A percentile compares a stretch with the other conserved stretches of the same genome.
These are phyloP conservation scores for Fraxinus pennsylvanica DNA, from an alignment of 257 asterid genomes.

Conservation along the genomic window DNA sequence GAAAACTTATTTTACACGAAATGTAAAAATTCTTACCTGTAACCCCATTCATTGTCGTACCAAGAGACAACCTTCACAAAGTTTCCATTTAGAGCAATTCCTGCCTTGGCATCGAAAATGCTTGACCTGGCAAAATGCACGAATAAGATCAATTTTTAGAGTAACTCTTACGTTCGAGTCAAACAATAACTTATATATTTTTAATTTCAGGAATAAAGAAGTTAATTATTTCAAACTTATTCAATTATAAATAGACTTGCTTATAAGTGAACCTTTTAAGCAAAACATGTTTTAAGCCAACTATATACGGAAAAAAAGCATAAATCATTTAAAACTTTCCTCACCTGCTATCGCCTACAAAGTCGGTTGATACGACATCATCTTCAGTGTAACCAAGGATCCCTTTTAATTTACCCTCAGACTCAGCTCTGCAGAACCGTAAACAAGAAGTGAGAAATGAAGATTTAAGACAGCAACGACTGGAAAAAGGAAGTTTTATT, in stretches of 20 bases:
- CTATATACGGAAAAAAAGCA: no score
- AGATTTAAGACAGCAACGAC: not conserved
- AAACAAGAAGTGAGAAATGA: not conserved
- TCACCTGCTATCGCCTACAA: not conserved
- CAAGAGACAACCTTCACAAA: not conserved
- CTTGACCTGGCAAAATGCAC: not conserved
- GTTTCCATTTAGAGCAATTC: not conserved
- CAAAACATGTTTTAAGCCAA: no score
- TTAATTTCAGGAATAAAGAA: no score
- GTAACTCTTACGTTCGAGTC: no score
- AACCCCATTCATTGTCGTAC: not conserved
- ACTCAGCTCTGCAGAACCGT: not conserved
- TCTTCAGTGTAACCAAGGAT: not conserved
- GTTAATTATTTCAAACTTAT: no score
- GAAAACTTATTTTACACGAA: not conserved
- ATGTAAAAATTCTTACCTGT: not conserved
- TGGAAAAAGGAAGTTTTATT: not conserved
- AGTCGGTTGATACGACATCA: not conserved
- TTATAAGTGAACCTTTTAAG: no score
- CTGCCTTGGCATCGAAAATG: not conserved
- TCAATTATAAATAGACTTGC: no score
- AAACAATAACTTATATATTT: no score
- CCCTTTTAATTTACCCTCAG: not conserved
- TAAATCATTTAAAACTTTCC: not conserved
- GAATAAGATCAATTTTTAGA: no score